Evolutionary conservation across 192 early-diverging fungal genomes (phyloP).

Genomic region (Coemansia sp.): DNA sequence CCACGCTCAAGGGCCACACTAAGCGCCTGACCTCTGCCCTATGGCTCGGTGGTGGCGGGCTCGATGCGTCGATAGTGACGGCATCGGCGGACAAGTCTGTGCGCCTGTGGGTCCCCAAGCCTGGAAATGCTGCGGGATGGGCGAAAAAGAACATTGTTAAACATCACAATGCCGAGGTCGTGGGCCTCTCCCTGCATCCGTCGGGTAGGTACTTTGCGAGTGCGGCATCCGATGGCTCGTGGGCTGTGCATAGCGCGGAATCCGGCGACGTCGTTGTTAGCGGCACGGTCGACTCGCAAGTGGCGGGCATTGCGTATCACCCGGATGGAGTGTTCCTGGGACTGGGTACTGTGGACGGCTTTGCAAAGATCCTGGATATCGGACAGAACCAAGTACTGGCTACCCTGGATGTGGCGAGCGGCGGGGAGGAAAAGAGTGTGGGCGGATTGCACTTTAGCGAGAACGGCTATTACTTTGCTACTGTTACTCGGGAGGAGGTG

Average conservation of each 20-base stretch:
- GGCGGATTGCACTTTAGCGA: conserved; percentile 80
- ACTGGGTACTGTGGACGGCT: conserved; percentile 68
- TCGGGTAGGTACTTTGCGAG: conserved; percentile 77
- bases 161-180: conserved; percentile 69
- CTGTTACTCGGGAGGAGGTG: conserved; percentile 69
- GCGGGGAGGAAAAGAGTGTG: conserved; percentile 41
- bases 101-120: conserved; percentile 66
- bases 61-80: conserved; percentile 61
- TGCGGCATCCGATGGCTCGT: conserved; percentile 70
- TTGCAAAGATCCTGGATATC: conserved; percentile 82
- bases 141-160: conserved; percentile 57
- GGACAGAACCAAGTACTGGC: conserved; percentile 60
- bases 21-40: conserved; percentile 74
- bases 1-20: conserved; percentile 76
- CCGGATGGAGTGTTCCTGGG: conserved; percentile 90
- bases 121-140: conserved; percentile 45
- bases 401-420: conserved; percentile 35
- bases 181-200: conserved; percentile 75
- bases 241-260: conserved; percentile 73
- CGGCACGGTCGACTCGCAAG: conserved; percentile 21
- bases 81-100: conserved; percentile 80
- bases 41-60: conserved; percentile 50
- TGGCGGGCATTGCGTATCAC: conserved; percentile 65
- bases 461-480: conserved; percentile 92
- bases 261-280: conserved; percentile 30